phyloP scores from a whole-genome alignment of 371 early-diverging fungal genomes.

The Thermomucor indicae-seudaticae region DNA sequence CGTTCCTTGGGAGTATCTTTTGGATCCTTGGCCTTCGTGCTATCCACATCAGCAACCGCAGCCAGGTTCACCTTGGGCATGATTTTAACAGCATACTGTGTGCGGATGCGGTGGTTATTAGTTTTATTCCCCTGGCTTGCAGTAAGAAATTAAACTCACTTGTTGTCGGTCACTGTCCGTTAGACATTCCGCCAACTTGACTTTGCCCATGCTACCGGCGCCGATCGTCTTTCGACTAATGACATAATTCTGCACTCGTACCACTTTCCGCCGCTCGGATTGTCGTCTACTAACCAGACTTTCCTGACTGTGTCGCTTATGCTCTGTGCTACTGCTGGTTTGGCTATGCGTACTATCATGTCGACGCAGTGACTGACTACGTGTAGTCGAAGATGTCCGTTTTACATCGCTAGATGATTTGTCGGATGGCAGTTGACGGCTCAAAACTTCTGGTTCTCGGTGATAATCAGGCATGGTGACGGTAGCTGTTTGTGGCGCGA shows the following conservation, averaged over 20 bases:
- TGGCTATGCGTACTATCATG: constrained; percentile 11
- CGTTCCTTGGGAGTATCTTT: constrained; percentile 52
- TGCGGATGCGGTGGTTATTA: too few relatives aligned
- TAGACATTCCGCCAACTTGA: constrained; percentile 80
- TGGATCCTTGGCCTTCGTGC: constrained; percentile 27
- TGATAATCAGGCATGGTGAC: neutral
- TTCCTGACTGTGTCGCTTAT: constrained; percentile 17
- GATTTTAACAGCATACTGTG: constrained; percentile 50
- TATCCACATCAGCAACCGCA: constrained; percentile 1
- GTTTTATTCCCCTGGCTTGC: too few relatives aligned
- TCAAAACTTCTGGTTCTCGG: constrained; percentile 9
- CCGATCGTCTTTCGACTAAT: constrained; percentile 83
- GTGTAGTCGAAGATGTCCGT: constrained; percentile 4
- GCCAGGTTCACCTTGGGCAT: constrained; percentile 41
- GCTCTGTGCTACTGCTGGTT: neutral
- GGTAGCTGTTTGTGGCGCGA: constrained; percentile 11
- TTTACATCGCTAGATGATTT: constrained; percentile 5
- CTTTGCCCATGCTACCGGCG: constrained; percentile 97
- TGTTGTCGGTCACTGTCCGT: constrained; percentile 35
- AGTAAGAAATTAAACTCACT: constrained; percentile 9
- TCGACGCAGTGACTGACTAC: constrained; percentile 6
- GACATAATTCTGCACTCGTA: constrained; percentile 41
- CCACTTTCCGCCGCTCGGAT: constrained; percentile 32
- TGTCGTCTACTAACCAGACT: constrained; percentile 13
- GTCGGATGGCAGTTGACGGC: constrained; percentile 7